Percentiles rank a stretch among this genome's conserved stretches.
Conservation (phyloP, 2,329 filamentous ascomycete species). For the Knoxdaviesia capensis region DNA sequence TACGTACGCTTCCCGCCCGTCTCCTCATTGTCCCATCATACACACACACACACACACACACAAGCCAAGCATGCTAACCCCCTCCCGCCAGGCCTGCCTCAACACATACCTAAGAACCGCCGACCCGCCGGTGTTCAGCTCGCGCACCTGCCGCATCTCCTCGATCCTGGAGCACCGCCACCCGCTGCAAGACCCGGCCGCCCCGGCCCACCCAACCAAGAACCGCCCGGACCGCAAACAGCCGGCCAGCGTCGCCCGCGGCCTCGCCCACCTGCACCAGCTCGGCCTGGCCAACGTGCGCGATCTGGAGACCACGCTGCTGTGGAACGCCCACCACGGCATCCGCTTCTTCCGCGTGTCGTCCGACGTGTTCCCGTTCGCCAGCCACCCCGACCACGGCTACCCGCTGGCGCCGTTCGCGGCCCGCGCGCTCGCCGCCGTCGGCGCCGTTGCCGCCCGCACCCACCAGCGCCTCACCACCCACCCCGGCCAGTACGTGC, state of each 20-base stretch:
- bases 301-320: constrained; percentile 69
- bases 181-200: constrained; percentile 53
- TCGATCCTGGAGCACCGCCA: constrained; percentile 81
- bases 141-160: constrained; percentile 74
- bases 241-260: constrained; percentile 43
- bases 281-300: constrained; percentile 65
- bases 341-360: constrained; percentile 87
- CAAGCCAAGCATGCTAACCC: background rate
- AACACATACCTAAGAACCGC: constrained; percentile 77
- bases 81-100: constrained; percentile 45
- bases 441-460: constrained; percentile 55
- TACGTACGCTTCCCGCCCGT: constrained; percentile 2
- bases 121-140: constrained; percentile 73
- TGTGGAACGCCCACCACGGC: constrained; percentile 80
- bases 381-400: constrained; percentile 69
- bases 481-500: constrained; percentile 85
- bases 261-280: constrained; percentile 53
- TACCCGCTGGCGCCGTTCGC: constrained; percentile 76
- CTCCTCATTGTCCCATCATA: background rate
- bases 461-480: constrained; percentile 72
- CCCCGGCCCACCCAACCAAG: constrained; percentile 65
- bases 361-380: constrained; percentile 95
- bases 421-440: constrained; percentile 53
- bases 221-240: constrained; percentile 65
- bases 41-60: background rate